Conservation (phyloP, 1,284 basidiomycete genomes). For the Ceratobasidium papillatum region DNA sequence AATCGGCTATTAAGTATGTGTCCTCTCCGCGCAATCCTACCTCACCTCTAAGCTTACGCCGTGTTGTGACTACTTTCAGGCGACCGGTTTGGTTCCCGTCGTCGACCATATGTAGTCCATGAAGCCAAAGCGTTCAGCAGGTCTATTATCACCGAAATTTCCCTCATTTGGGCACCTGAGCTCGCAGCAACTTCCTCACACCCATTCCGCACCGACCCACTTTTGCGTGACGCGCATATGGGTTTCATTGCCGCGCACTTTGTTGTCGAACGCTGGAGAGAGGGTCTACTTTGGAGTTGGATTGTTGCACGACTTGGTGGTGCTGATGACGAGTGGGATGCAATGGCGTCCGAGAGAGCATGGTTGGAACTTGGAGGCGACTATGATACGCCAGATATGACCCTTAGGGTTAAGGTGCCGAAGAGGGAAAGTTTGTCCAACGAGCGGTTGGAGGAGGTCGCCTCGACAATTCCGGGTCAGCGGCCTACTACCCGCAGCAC, state of each 20-base stretch:
- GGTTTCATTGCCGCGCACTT: constrained; percentile 36
- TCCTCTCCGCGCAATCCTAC: not conserved
- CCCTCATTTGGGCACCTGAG: constrained; percentile 42
- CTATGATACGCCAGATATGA: not conserved
- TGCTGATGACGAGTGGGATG: constrained; percentile 50
- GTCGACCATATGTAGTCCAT: constrained; percentile 43
- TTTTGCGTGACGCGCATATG: constrained; percentile 17
- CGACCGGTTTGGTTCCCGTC: constrained; percentile 42
- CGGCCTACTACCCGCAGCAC: not conserved
- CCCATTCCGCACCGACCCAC: constrained; percentile 38
- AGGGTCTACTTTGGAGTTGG: constrained; percentile 57
- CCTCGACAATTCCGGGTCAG: not conserved
- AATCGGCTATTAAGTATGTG: constrained; percentile 42
- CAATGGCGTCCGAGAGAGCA: not conserved
- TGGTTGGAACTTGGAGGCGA: constrained; percentile 20
- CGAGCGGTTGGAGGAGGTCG: not conserved
- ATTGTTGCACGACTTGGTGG: constrained; percentile 53
- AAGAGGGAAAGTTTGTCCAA: constrained; percentile 13
- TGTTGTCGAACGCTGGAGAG: constrained; percentile 48
- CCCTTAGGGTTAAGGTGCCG: not conserved
- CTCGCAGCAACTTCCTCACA: constrained; percentile 37
- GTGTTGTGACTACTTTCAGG: constrained; percentile 16
- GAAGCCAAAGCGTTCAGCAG: constrained; percentile 42
- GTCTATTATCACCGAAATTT: constrained; percentile 40
- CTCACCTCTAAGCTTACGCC: not conserved